These are phyloP conservation scores for Quercus aquifolioides DNA, from an alignment of 306 rosid genomes.

Conservation along the genomic window DNA sequence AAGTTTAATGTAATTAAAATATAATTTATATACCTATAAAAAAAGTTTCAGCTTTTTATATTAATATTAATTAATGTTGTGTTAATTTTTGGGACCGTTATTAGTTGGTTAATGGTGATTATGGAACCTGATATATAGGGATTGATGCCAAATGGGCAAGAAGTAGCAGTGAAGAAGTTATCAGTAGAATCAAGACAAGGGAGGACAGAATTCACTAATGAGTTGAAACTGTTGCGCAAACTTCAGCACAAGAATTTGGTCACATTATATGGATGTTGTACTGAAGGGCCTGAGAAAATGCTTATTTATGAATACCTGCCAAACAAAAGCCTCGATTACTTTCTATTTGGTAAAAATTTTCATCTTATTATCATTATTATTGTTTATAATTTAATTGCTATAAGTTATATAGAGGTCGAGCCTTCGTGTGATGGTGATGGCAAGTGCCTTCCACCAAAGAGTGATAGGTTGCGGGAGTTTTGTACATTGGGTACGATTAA, in stretches of 20 bases:
- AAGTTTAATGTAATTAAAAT: too few species aligned
- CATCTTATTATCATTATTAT: too few species aligned
- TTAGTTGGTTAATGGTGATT: not conserved
- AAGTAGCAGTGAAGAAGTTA: conserved; percentile 81
- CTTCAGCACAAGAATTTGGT: conserved; percentile 86
- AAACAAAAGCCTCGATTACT: conserved; percentile 79
- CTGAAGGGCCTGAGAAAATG: conserved; percentile 94
- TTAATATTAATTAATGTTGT: too few species aligned
- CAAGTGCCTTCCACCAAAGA: too few species aligned
- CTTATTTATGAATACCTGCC: conserved; percentile 86
- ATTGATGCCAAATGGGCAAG: conserved; percentile 81
- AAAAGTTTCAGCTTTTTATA: too few species aligned
- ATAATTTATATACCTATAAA: too few species aligned
- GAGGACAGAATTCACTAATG: conserved; percentile 73
- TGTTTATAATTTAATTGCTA: too few species aligned
- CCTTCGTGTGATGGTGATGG: too few species aligned
- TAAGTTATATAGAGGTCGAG: too few species aligned
- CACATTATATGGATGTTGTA: conserved; percentile 69
- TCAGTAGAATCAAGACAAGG: conserved; percentile 80
- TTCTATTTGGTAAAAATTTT: conserved; percentile 54
- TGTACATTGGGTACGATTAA: too few species aligned
- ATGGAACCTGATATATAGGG: conserved; percentile 41
- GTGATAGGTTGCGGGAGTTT: too few species aligned
- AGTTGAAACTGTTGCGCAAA: conserved; percentile 66
- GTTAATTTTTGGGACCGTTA: too few species aligned